phyloP scores from a whole-genome alignment of 805 yeast genomes.

The Candida parachauliodes region DNA sequence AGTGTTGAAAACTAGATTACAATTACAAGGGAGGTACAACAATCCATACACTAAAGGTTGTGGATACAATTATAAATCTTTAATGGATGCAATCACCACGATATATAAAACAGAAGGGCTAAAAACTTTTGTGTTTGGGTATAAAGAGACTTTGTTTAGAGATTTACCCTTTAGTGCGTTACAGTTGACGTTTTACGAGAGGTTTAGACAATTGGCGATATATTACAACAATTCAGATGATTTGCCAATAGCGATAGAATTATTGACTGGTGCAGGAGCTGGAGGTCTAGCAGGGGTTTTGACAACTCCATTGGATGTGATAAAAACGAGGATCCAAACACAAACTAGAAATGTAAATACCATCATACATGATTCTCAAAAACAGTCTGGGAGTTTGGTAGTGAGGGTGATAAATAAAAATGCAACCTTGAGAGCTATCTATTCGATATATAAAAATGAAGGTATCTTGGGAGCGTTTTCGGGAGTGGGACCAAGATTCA shows the following conservation, averaged over 20 bases:
- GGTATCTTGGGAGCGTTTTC: conserved; percentile 80
- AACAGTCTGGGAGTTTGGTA: conserved; percentile 6
- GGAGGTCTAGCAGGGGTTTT: conserved; percentile 88
- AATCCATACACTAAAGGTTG: conserved; percentile 67
- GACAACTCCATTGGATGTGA: conserved; percentile 90
- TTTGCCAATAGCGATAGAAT: conserved; percentile 58
- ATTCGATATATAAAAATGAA: conserved; percentile 58
- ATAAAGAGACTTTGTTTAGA: conserved; percentile 87
- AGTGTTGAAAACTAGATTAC: conserved; percentile 88
- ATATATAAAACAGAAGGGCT: conserved; percentile 70
- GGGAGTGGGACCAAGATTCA: conserved; percentile 94
- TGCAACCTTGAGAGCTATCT: conserved; percentile 31
- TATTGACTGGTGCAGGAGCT: conserved; percentile 90
- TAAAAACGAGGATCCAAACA: conserved; percentile 91
- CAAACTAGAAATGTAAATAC: conserved; percentile 57
- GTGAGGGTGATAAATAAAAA: conserved; percentile 14
- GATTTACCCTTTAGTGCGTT: conserved; percentile 95
- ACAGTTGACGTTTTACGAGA: conserved; percentile 94
- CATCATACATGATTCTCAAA: background rate
- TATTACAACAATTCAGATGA: conserved; percentile 34
- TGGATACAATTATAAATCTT: conserved; percentile 83
- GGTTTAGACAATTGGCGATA: conserved; percentile 62
- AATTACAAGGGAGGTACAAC: conserved; percentile 84
- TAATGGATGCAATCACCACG: conserved; percentile 64
- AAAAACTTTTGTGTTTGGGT: conserved; percentile 79